Evolutionary conservation across 2,329 filamentous ascomycete genomes (phyloP), one percentile per base, ranked within the genome.

Genomic region (Aplosporella prunicola): DNA sequence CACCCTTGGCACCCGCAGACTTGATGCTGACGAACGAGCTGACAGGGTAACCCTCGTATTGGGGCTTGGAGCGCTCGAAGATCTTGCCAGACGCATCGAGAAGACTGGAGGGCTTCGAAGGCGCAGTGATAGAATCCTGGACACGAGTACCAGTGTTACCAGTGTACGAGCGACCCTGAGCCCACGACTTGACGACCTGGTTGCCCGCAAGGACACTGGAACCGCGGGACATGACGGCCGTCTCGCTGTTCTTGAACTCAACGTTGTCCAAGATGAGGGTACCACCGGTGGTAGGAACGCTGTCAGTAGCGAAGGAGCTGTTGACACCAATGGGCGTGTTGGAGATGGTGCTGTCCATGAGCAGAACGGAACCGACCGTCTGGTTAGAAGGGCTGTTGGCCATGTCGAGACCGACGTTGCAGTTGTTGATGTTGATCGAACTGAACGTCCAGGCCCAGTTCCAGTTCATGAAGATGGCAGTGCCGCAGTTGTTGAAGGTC

Each of bases 261-360:
- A 93, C 84, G 48, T 95, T 95, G 63, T 94, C 84, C 9, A 96
- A 61, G 47, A 94, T 72, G 30, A 95, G 72, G 10, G 83, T 85
- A 43, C 84, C 85, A 52, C 87, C 89, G 49, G 82, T 83, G 39
- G 70, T 63, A 15, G 76, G 70, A 40, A 78, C 70, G 39, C 72
- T 76, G 48, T 72, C 70, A 63, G 80, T 83, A 8, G 78, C 71
- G 40, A 84, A 94, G 2, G 80, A 75, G 17, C 86, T 89, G 49
- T 75, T 75, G 51, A 95, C 71, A 47, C 83, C 89, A 38, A 85
- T 73, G 2, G 73, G 73, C 1, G 84, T 89, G 62, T 83, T 80
- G 46, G 69, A 73, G 51, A 95, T 76, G 47, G 70, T 77, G 65
- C 80, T 88, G 67, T 96, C 89, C 37, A 88, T 66, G 32, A 95